Evolutionary conservation across 2,329 filamentous ascomycete genomes (phyloP), one percentile per base, ranked within the genome.

Genomic region (Fusarium sp.): DNA sequence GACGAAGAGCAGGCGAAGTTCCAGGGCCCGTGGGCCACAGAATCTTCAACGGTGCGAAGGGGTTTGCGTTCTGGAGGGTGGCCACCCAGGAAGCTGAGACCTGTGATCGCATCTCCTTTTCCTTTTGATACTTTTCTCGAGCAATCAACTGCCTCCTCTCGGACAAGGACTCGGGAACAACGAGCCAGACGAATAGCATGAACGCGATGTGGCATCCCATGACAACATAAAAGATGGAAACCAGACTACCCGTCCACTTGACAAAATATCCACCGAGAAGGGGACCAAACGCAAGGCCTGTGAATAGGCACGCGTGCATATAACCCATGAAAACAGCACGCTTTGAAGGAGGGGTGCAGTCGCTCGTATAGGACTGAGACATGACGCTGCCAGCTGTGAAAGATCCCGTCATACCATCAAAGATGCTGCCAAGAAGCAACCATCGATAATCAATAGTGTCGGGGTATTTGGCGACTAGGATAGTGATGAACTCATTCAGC

Each of bases 291-390:
- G 96, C 95, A 47, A 98, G 88, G n/a, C 96, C 96, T 3, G 88
- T 86, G 79, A 97, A 98, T 11, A 99, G 84, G 72, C 91, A 94
- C 13, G 93, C 94, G 75, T 98, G 93, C 74, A 98, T 91, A 77
- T 94, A 95, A 9, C 94, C 94, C 78, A 98, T 96, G 7, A 90
- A 89, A 10, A 97, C 92, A 64, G 91, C 92, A 22, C 96, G 90
- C 75, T 88, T 89, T 30, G 92, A 91, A 0, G 94, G 92, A 6
- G 92, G 84, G 1, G 94, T 95, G 79, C 94, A 97, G 79, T 99
- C 96, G 42, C 93, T 91, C 14, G 92, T 91, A 79, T 98, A 99
- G 0, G 95, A 94, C 78, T 97, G 91, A 24, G 89, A 90, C 61
- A 97, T 83, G 22, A 91, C 83, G 47, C 91, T 92, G 29, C 91